A percentile compares a stretch with the other conserved stretches of the same genome.
phyloP scores from a whole-genome alignment of 1,284 basidiomycete species.

The Cutaneotrichosporon dermatis region DNA sequence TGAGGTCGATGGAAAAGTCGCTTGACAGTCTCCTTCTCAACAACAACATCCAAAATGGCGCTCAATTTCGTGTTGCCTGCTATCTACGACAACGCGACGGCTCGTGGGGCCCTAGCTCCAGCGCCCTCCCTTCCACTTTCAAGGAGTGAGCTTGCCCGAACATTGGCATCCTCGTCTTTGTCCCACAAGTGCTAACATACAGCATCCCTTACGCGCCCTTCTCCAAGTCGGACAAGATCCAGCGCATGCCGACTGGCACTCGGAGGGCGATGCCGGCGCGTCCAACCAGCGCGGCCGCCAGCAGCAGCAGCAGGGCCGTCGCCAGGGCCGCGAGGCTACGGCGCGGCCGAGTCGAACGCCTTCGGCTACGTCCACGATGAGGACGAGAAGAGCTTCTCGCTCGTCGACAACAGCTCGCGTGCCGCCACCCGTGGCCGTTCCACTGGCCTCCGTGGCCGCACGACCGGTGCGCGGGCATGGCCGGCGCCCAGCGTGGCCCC shows the following conservation, averaged over 20 bases:
- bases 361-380: slow-evolving; percentile 98
- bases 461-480: slow-evolving; percentile 14
- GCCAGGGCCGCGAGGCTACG: slow-evolving; percentile 51
- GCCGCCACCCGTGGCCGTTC: slow-evolving; percentile 53
- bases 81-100: slow-evolving; percentile 50
- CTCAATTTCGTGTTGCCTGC: slow-evolving; percentile 46
- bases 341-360: slow-evolving; percentile 69
- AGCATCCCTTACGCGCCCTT: slow-evolving; percentile 92
- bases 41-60: slow-evolving; percentile 28
- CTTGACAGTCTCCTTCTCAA: not conserved
- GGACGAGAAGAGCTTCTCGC: slow-evolving; percentile 94
- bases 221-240: slow-evolving; percentile 97
- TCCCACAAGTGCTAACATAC: not conserved
- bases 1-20: slow-evolving; percentile 3
- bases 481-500: slow-evolving; percentile 28
- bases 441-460: slow-evolving; percentile 13
- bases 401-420: slow-evolving; percentile 71
- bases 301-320: slow-evolving; percentile 30
- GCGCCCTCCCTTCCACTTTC: slow-evolving; percentile 45
- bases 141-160: slow-evolving; percentile 41
- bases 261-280: slow-evolving; percentile 60
- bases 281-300: slow-evolving; percentile 21
- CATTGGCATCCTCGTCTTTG: too few relatives aligned
- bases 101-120: slow-evolving; percentile 49
- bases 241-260: slow-evolving; percentile 98